Conservation (phyloP, 179 eudicot genomes). For the Vitellaria paradoxa region DNA sequence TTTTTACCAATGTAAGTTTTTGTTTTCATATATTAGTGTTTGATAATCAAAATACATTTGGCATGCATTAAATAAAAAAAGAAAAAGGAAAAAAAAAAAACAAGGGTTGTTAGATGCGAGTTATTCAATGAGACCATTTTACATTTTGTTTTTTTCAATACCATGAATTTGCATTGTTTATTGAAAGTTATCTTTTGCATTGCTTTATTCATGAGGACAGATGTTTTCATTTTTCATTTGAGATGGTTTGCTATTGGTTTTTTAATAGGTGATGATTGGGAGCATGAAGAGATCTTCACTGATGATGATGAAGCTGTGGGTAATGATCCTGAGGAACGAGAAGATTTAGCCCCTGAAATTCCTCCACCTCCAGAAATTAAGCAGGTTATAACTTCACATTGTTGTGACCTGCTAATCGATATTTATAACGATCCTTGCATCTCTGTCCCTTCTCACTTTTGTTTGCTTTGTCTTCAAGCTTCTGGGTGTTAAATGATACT, state of each 20-base stretch:
- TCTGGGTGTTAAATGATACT: background rate
- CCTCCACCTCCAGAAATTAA: conserved; percentile 99
- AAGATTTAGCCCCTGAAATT: conserved; percentile 92
- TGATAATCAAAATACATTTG: background rate
- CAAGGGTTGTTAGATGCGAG: background rate
- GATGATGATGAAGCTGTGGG: conserved; percentile 97
- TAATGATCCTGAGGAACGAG: conserved; percentile 89
- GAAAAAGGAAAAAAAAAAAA: background rate
- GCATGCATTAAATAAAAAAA: background rate
- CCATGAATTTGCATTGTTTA: background rate
- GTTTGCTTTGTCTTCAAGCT: background rate
- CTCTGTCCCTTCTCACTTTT: background rate
- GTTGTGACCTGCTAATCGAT: background rate
- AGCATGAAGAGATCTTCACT: conserved; percentile 96
- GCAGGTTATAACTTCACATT: conserved; percentile 44
- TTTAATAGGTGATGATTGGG: conserved; percentile 94
- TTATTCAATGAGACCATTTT: background rate
- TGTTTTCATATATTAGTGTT: background rate
- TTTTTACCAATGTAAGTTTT: background rate
- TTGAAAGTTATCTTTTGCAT: background rate
- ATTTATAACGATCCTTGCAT: conserved; percentile 4
- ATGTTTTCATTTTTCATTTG: background rate
- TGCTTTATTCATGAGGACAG: background rate
- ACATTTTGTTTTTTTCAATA: background rate
- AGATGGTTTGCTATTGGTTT: conserved; percentile 11